Percentiles rank a stretch among this genome's conserved stretches.
Conservation (phyloP, 2,329 filamentous ascomycete genomes). For the Alternaria alternata region DNA sequence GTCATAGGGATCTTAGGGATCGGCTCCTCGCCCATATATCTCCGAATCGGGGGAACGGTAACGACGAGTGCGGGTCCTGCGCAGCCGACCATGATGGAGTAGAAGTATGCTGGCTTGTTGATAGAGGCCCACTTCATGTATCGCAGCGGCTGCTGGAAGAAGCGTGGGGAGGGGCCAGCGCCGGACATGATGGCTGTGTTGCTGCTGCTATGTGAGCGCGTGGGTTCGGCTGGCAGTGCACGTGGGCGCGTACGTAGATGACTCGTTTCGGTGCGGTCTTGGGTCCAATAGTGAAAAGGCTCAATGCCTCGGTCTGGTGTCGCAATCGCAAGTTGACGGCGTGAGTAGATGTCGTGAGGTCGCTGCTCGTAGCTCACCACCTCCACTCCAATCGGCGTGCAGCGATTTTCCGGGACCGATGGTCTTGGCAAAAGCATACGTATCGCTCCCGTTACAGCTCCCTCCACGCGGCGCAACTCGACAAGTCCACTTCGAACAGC, state of each 20-base stretch:
- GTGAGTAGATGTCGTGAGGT: slow-evolving; percentile 14
- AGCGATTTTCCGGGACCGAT: slow-evolving; percentile 36
- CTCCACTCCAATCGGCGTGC: slow-evolving; percentile 28
- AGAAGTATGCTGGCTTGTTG: slow-evolving; percentile 92
- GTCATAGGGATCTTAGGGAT: slow-evolving; percentile 77
- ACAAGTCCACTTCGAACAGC: slow-evolving; percentile 31
- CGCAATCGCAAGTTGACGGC: slow-evolving; percentile 15
- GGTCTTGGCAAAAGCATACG: slow-evolving; percentile 51
- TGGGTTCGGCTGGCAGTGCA: not conserved
- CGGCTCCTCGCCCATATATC: slow-evolving; percentile 74
- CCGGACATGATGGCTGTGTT: slow-evolving; percentile 63
- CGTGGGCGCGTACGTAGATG: slow-evolving; percentile 9
- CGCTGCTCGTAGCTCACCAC: slow-evolving; percentile 13
- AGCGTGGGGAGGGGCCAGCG: slow-evolving; percentile 60
- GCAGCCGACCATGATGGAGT: slow-evolving; percentile 77
- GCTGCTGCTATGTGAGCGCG: slow-evolving; percentile 9
- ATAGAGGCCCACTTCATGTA: slow-evolving; percentile 90
- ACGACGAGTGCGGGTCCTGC: slow-evolving; percentile 75
- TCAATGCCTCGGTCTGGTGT: slow-evolving; percentile 31
- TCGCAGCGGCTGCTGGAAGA: slow-evolving; percentile 83
- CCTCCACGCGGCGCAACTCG: slow-evolving; percentile 13
- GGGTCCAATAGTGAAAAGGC: slow-evolving; percentile 12
- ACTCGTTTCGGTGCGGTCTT: not conserved
- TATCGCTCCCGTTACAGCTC: slow-evolving; percentile 39
- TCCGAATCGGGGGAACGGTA: slow-evolving; percentile 76